These are phyloP conservation scores for Scheffersomyces stipitis DNA, from an alignment of 805 yeast species.

Conservation along the genomic window DNA sequence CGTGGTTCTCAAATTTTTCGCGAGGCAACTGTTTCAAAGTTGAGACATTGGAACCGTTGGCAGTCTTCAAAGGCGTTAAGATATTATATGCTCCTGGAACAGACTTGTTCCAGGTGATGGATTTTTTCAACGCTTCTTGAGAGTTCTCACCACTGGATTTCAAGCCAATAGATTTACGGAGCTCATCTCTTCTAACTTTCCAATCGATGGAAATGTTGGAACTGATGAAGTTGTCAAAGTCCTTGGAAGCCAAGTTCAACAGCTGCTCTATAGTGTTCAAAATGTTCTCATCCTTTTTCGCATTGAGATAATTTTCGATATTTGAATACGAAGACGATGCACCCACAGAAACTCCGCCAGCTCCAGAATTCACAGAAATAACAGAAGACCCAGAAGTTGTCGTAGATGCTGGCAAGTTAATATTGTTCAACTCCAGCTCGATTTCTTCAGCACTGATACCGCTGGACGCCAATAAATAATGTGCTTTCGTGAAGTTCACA, in stretches of 20 bases:
- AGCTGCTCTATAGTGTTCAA: conserved; percentile 81
- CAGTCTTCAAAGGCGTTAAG: conserved; percentile 29
- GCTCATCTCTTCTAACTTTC: conserved; percentile 72
- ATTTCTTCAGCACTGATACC: conserved; percentile 51
- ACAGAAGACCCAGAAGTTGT: no score
- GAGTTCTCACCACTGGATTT: conserved; percentile 3
- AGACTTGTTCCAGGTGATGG: conserved; percentile 36
- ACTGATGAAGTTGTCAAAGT: conserved; percentile 76
- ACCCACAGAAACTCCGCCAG: neutral
- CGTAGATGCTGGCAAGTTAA: conserved; percentile 14
- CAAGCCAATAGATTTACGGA: conserved; percentile 67
- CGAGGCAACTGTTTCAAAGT: conserved; percentile 36
- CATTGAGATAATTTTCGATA: conserved; percentile 61
- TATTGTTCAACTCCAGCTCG: conserved; percentile 14
- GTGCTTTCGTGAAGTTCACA: conserved; percentile 63
- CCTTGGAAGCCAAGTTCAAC: conserved; percentile 68
- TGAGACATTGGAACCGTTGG: conserved; percentile 9
- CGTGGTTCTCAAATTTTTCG: conserved; percentile 71
- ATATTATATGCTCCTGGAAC: conserved; percentile 32
- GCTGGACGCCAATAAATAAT: conserved; percentile 84
- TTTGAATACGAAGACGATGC: conserved; percentile 17
- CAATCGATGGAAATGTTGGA: conserved; percentile 79
- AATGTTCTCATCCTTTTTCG: conserved; percentile 80
- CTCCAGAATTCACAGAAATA: neutral
- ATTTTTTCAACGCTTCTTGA: conserved; percentile 16